Evolutionary conservation across 495 filamentous ascomycete species (phyloP).

Genomic region (Xylaria intraflava): DNA sequence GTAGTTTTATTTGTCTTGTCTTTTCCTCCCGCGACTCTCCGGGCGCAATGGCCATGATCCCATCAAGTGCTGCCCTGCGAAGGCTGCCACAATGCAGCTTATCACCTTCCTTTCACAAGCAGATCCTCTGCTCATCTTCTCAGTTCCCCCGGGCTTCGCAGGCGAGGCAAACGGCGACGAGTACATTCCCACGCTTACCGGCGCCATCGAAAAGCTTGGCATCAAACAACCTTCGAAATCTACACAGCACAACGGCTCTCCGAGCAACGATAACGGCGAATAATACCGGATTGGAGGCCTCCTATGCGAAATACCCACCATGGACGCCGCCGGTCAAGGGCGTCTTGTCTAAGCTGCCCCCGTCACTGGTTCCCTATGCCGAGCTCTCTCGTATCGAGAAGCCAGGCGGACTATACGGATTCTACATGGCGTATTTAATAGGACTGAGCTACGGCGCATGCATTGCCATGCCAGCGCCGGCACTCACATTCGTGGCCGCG

Average conservation of each 20-base stretch:
- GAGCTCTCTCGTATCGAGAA: constrained; percentile 70
- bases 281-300: not conserved
- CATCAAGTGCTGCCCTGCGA: too few relatives aligned
- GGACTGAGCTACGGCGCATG: not conserved
- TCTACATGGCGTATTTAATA: constrained; percentile 9
- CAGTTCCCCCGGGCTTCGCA: too few relatives aligned
- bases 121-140: too few relatives aligned
- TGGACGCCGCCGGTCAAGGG: constrained; percentile 49
- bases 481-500: not conserved
- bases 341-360: constrained; percentile 55
- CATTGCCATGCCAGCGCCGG: not conserved
- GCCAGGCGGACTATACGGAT: constrained; percentile 46
- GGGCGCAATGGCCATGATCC: too few relatives aligned
- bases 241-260: not conserved
- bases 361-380: constrained; percentile 59
- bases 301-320: not conserved
- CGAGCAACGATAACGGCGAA: not conserved
- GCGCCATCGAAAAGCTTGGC: too few relatives aligned
- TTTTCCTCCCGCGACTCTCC: too few relatives aligned
- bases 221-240: too few relatives aligned
- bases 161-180: too few relatives aligned
- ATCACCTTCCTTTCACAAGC: too few relatives aligned
- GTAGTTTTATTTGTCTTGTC: too few relatives aligned
- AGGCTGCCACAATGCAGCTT: too few relatives aligned
- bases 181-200: too few relatives aligned